Conservation (phyloP, 345 rosid genomes). For the Lumnitzera racemosa region DNA sequence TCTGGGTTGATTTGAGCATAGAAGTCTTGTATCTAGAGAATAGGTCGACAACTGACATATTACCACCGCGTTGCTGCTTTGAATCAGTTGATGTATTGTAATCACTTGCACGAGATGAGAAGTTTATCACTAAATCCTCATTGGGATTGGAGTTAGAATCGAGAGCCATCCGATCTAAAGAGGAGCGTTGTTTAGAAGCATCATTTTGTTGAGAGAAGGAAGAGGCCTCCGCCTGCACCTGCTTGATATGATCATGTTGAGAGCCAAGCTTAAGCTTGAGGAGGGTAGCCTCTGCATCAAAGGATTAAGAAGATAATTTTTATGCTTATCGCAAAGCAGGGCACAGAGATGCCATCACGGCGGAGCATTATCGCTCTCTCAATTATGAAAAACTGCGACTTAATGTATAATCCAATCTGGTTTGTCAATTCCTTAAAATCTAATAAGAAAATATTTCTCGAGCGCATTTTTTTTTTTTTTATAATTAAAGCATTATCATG, state of each 20-base stretch:
- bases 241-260: conserved; percentile 19
- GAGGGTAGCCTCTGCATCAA: conserved; percentile 58
- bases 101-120: conserved; percentile 10
- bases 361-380: too few relatives aligned
- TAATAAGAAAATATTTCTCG: too few relatives aligned
- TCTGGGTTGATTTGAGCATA: conserved; percentile 10
- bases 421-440: too few relatives aligned
- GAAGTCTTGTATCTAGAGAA: conserved; percentile 46
- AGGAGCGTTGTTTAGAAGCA: conserved; percentile 4
- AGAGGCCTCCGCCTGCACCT: conserved; percentile 5
- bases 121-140: conserved; percentile 9
- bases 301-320: not conserved
- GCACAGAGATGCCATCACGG: too few relatives aligned
- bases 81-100: conserved; percentile 7
- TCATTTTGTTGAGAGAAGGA: conserved; percentile 10
- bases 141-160: conserved; percentile 7
- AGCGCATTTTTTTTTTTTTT: too few relatives aligned
- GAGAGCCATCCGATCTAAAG: conserved; percentile 1
- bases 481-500: too few relatives aligned
- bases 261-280: conserved; percentile 75
- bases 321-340: too few relatives aligned
- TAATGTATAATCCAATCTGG: too few relatives aligned
- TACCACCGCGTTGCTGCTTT: conserved; percentile 14
- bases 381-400: too few relatives aligned
- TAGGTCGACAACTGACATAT: conserved; percentile 31